Percentiles rank a stretch among this genome's conserved stretches.
Conservation (phyloP, 495 filamentous ascomycete species). For the Barbatosphaeria neglecta region DNA sequence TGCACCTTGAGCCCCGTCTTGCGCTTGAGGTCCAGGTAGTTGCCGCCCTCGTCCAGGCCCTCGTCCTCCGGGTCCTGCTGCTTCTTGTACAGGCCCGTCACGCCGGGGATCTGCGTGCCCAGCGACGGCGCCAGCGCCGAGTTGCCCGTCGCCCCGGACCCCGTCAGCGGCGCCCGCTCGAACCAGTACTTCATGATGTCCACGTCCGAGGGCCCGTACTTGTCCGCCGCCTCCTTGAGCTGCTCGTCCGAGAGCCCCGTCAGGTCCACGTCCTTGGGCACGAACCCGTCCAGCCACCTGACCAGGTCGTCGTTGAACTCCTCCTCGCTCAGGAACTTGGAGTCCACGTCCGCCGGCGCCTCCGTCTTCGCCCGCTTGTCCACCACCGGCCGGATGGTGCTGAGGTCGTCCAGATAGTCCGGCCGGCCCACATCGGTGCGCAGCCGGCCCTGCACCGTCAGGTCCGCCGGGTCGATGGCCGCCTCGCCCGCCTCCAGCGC, state of each 20-base stretch:
- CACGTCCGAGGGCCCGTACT: constrained; percentile 33
- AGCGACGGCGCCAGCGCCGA: constrained; percentile 30
- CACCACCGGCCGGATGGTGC: constrained; percentile 59
- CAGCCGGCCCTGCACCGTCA: constrained; percentile 57
- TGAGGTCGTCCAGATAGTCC: constrained; percentile 79
- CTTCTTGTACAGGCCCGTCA: constrained; percentile 37
- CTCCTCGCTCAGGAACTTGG: constrained; percentile 52
- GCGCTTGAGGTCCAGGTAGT: constrained; percentile 44
- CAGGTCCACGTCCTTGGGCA: constrained; percentile 18
- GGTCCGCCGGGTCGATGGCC: constrained; percentile 65
- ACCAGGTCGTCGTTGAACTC: constrained; percentile 44
- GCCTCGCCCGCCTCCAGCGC: constrained; percentile 79
- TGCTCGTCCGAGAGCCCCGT: constrained; percentile 15
- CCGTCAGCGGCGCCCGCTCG: constrained; percentile 25
- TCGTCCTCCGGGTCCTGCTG: constrained; percentile 29
- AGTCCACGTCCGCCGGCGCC: constrained; percentile 40
- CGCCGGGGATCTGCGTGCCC: constrained; percentile 30
- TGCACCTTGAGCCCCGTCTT: constrained; percentile 52
- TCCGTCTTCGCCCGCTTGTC: constrained; percentile 38
- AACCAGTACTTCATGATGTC: constrained; percentile 30
- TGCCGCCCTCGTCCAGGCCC: constrained; percentile 27
- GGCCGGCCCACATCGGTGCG: constrained; percentile 60
- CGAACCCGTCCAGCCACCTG: constrained; percentile 31
- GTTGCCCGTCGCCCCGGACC: constrained; percentile 18
- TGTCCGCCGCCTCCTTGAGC: constrained; percentile 21